phyloP scores from a whole-genome alignment of 164 flowering plant species.

The Nymphaea thermarum region DNA sequence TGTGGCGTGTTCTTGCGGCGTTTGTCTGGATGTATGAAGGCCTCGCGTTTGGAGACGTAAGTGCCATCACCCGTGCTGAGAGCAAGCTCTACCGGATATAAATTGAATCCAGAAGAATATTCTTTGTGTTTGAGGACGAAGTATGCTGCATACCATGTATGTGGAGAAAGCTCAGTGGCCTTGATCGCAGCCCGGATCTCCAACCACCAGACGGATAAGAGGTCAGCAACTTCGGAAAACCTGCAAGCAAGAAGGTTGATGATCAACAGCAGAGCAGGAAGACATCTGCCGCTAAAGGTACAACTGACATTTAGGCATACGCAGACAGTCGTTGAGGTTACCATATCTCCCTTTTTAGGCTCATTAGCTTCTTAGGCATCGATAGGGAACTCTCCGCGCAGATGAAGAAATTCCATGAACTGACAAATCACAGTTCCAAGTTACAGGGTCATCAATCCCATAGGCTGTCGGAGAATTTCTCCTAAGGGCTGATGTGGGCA shows the following conservation, averaged over 20 bases:
- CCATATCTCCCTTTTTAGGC: no score
- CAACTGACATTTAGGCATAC: not conserved
- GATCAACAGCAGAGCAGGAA: not conserved
- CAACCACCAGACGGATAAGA: constrained; percentile 35
- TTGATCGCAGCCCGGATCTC: constrained; percentile 36
- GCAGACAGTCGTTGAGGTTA: no score
- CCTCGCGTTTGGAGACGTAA: constrained; percentile 8
- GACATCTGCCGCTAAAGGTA: not conserved
- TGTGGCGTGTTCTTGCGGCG: not conserved
- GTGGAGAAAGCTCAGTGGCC: constrained; percentile 26
- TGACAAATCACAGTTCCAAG: no score
- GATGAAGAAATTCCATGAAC: no score
- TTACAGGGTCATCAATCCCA: no score
- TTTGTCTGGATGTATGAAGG: not conserved
- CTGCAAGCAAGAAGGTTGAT: constrained; percentile 13
- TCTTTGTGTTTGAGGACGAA: constrained; percentile 27
- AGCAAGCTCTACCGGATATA: constrained; percentile 10
- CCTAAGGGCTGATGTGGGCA: no score
- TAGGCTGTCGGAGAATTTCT: no score
- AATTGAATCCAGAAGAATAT: constrained; percentile 31
- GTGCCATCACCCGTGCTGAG: not conserved
- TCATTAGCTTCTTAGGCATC: no score
- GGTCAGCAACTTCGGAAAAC: constrained; percentile 41
- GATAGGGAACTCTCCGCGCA: no score
- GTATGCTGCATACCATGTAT: constrained; percentile 37